Base-by-base conservation (phyloP, 192 early-diverging fungal species). In the Linnemannia exigua region DNA sequence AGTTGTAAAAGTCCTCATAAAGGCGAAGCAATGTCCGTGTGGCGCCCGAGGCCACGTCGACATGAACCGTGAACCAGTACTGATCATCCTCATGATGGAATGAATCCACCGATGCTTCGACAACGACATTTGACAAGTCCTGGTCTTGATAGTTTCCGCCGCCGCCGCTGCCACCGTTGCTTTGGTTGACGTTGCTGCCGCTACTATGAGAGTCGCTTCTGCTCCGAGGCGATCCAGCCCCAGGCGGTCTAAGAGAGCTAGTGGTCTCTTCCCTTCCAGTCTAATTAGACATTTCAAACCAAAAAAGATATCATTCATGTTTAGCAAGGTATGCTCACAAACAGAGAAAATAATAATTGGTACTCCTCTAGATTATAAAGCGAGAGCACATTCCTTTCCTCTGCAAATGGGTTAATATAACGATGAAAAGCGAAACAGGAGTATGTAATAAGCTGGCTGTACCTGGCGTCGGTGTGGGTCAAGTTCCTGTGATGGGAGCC, bases 1-100 rank as follows among this genome's bases (percentile, higher is more conserved):
- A 94, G 79, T 91, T 90, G 79, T 95, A 93, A 88, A 96, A 94
- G 84, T 96, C 95, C 74, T 96, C 95, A 82, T 96, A 96, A 20
- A 93, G 84, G 70, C 95, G 90, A 80, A 91, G 94, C 35, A 96
- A 78, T 66, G 91, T 91, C 73, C 95, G 90, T 68, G 90, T 90
- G 8, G 89, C 82, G 44, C 92, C 91, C 61, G 90, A 88, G 63
- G 75, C 67, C 28, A 94, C 86, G 36, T 90, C 79, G 25, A 91
- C 91, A 73, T 88, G 88, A 12, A 96, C 89, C 69, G 93, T 87
- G 88, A 94, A 96, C 90, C 94, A 91, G 83, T 93, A 95, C 25
- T 91, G 91, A 79, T 92, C 94, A 48, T 92, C 94, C 72, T 94
- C 94, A 72, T 90, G 90, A 61, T 93, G 93, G 79, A 90, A 93